Percentiles rank a stretch among this genome's conserved stretches.
Evolutionary conservation across 2,329 filamentous ascomycete species (phyloP).

Genomic region (Rutstroemia sp.): DNA sequence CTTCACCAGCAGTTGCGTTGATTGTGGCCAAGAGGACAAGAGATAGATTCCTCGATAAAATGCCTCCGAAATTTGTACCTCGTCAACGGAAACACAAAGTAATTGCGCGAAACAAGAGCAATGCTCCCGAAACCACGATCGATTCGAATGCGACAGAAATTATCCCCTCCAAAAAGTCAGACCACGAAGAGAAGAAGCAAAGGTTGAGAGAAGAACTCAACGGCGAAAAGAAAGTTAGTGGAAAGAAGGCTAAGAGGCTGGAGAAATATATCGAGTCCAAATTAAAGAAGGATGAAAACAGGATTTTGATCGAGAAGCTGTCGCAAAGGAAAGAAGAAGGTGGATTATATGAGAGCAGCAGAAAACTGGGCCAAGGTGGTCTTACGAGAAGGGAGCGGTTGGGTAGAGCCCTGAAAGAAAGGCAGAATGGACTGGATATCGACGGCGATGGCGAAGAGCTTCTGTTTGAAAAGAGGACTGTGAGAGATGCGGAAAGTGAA

Average conservation of each 20-base stretch:
- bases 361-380: constrained; percentile 62
- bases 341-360: constrained; percentile 69
- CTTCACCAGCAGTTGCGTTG: too few species aligned
- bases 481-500: constrained; percentile 28
- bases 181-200: constrained; percentile 47
- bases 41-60: background rate
- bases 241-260: constrained; percentile 59
- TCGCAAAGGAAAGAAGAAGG: constrained; percentile 76
- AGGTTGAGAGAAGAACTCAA: constrained; percentile 45
- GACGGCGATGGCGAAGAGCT: constrained; percentile 39
- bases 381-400: constrained; percentile 67
- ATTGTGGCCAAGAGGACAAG: too few species aligned
- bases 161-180: constrained; percentile 38
- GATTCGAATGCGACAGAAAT: constrained; percentile 51
- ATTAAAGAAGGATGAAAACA: constrained; percentile 87
- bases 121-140: constrained; percentile 30
- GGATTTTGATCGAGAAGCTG: constrained; percentile 75
- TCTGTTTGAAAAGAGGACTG: constrained; percentile 40
- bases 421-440: constrained; percentile 29
- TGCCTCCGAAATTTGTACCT: constrained; percentile 45
- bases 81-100: constrained; percentile 62
- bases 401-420: constrained; percentile 47
- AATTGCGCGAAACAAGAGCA: constrained; percentile 52
- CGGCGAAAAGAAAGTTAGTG: constrained; percentile 48
- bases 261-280: constrained; percentile 79